Evolutionary conservation across 2,329 filamentous ascomycete genomes (phyloP).

Genomic region (Fusarium sp.): DNA sequence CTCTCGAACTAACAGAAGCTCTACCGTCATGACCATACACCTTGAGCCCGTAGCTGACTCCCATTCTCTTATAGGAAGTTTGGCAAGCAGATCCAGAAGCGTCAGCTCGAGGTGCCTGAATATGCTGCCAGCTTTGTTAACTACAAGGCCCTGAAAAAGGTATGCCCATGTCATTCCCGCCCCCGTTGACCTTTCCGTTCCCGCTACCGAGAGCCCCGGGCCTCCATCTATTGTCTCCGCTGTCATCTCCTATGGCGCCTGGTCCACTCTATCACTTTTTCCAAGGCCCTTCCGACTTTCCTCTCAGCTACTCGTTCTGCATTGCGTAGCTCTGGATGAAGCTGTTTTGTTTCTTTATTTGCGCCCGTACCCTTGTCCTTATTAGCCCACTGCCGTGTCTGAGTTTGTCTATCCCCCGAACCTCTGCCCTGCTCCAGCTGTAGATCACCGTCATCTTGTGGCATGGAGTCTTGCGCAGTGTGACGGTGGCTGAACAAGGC

Average conservation of each 20-base stretch:
- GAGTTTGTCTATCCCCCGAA: constrained; percentile 13
- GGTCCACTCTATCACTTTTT: constrained; percentile 35
- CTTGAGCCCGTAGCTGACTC: constrained; percentile 24
- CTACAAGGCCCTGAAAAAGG: constrained; percentile 99
- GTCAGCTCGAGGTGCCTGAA: constrained; percentile 98
- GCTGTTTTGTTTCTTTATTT: constrained; percentile 18
- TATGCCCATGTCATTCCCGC: constrained; percentile 57
- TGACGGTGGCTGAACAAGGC: constrained; percentile 40
- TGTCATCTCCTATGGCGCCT: constrained; percentile 42
- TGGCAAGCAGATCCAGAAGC: constrained; percentile 99
- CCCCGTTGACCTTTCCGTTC: constrained; percentile 38
- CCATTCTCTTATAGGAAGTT: constrained; percentile 82
- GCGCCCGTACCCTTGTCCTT: constrained; percentile 16
- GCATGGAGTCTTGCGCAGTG: constrained; percentile 24
- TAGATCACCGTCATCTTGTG: constrained; percentile 32
- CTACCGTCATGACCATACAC: constrained; percentile 1
- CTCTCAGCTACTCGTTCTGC: constrained; percentile 18
- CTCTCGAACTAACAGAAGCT: constrained; percentile 11
- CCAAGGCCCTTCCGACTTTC: constrained; percentile 17
- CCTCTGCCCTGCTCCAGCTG: constrained; percentile 23
- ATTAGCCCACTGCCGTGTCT: constrained; percentile 11
- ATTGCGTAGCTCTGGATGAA: constrained; percentile 15
- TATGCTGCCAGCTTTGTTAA: constrained; percentile 99
- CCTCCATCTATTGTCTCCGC: constrained; percentile 39
- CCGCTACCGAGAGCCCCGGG: constrained; percentile 38